Evolutionary conservation across 495 filamentous ascomycete species (phyloP), one percentile per base, ranked within the genome.

Genomic region (Glarea lozoyensis): DNA sequence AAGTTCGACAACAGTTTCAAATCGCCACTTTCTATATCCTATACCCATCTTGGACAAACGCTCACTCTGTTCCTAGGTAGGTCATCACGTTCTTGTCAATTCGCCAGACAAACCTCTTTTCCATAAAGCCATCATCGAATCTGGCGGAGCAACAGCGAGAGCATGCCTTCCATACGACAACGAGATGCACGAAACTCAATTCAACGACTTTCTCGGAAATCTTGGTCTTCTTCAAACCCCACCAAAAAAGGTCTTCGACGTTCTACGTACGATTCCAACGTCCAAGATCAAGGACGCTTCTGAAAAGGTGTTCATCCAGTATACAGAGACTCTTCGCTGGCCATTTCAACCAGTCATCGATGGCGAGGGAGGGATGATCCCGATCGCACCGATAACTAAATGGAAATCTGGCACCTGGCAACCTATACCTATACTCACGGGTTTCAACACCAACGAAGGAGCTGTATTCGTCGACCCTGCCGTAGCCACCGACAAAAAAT

Each of bases 291-390:
- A 67, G 11, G 46, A 49, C 2, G 78, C 79, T 10, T 70, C 69
- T 21, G 65, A 66, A 13, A 24, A 43, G 4, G 62, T 82, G 10
- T 82, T 70, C 59, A 60, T 68, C 38, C 63, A 60, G 27, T 80
- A 76, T 56, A 63, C 67, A 23, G 53, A 60, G 9, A 72, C 66
- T 30, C 62, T 84, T 0, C 72, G 76, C 3, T 82, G 79, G 79
- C 68, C 79, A 7, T 84, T 81, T 55, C 79, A 82, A 48, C 79
- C 80, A 25, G 78, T 79, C 41, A 76, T 82, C 45, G 80, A 82
- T 48, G 68, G 68, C 1, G 57, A 62, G 15, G 56, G 58, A 10
- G 67, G 70, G 5, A 53, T 78, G 15, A 75, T 84, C 40, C 62
- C 68, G 10, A 68, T 73, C 21, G 62, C 71, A 6, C 78, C 79